Base-by-base conservation (phyloP, 257 asterid species). In the Nicotiana tabacum region DNA sequence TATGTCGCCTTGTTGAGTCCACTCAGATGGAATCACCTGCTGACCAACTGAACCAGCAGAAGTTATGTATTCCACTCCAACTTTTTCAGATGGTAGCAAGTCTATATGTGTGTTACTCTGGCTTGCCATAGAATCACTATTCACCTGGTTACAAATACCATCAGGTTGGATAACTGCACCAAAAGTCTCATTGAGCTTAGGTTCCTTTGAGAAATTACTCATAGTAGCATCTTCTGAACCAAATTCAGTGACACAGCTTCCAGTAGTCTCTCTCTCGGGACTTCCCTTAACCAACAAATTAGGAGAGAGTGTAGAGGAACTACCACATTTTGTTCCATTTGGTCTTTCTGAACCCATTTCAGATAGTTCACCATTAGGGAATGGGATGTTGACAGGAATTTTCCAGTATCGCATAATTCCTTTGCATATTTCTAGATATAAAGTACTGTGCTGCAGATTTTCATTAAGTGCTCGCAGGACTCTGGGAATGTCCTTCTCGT, bases 381-480 rank as follows among this genome's bases (percentile, higher is more conserved):
- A 29, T 51, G 37, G 77, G 27, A 79, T 82, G 70, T 79, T 83
- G 84, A 67, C 83, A 35, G 92, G 88, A 77, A 92, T 61, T 83
- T 82, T 89, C 98, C 97, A 95, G 85, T 87, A 90, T 82, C 90
- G 89, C 84, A 88, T 82, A 66, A 92, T 90, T 84, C 89, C 95
- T 85, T 86, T 84, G 92, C 94, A 90, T 89, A 95, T 92, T 78
- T 88, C 94, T 77, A 88, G 68, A 87, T 93, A 95, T 83, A 81
- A 82, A 62, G 81, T 58, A 65, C 77, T 81, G 83, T 88, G 89
- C 83, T 89, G 91, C 35, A 58, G 81, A 66, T 89, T 90, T 15
- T 87, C 85, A 82, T 77, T 79, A 57, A 95, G 94, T 68, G 90
- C 87, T 77, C 43, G 85, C 79, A 93, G 88, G 82, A 93, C 92